Evolutionary conservation across 2,329 filamentous ascomycete species (phyloP), one percentile per base, ranked within the genome.

Genomic region (Ustilaginoidea virens): DNA sequence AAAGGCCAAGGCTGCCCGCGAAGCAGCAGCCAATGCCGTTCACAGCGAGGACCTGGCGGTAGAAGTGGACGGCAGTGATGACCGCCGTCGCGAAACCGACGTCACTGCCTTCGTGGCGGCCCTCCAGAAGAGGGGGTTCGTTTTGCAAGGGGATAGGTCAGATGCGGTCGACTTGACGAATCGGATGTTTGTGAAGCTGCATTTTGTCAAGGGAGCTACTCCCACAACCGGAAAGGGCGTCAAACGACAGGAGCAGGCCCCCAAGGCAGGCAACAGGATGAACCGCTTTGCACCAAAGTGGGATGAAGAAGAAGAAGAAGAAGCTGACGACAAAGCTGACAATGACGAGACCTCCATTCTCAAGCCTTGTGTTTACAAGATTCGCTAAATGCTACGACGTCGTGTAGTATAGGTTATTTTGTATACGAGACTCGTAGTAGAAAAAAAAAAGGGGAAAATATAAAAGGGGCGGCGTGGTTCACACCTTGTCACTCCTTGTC

Each of bases 171-270:
- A 98, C 56, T 59, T 92, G 45, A 70, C 68, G 32, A 98, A 98
- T 58, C 92, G 80, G 58, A 98, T 98, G 90, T 98, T 98, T 60
- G 87, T 96, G 41, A 82, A 79, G 58, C 87, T 98, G 83, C 74
- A 79, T 43, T 98, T 98, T 53, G 63, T 86, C 43, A 98, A 96
- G 60, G 73, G 68, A n/a, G 73, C 72, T 13, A 60, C 72, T 25
- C 79, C 86, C 1, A 65, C 65, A 2, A 77, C 74, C 48, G 85
- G 85, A 15, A 92, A 92, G 58, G 72, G 78, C 38, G 70, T 63
- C 10, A 62, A 56, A 30, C 47, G 53, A 10, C 37, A 71, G 42
- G 78, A 74, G 11, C 29, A 21, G 11, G 25, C 24, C n/a, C 21
- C 27, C n/a, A 23, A 5, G 12, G 73, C 76, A 52, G 65, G 47